Evolutionary conservation across 1,284 basidiomycete species (phyloP).

Genomic region (Naganishia albida): DNA sequence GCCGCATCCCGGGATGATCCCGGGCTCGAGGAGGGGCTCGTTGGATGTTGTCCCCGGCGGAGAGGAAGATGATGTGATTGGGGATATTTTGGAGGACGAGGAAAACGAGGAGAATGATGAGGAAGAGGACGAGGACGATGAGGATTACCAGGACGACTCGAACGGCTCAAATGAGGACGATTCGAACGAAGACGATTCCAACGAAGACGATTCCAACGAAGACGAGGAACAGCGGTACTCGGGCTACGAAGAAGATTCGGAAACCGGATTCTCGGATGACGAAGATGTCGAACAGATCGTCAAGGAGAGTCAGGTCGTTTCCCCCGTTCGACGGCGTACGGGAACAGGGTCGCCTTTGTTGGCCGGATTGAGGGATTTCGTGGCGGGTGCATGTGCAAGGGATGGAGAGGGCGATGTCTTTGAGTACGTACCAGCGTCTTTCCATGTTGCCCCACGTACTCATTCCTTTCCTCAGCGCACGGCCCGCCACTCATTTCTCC

Average conservation of each 20-base stretch:
- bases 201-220: constrained; percentile 19
- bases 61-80: constrained; percentile 8
- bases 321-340: background rate
- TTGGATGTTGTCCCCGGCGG: background rate
- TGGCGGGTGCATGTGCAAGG: background rate
- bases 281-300: constrained; percentile 6
- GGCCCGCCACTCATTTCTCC: constrained; percentile 6
- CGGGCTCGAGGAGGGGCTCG: constrained; percentile 2
- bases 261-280: constrained; percentile 30
- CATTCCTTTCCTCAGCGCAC: too few relatives aligned
- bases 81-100: constrained; percentile 9
- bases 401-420: background rate
- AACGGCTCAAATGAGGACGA: constrained; percentile 14
- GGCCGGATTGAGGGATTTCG: background rate
- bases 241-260: constrained; percentile 33
- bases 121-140: constrained; percentile 12
- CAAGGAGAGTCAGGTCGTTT: constrained; percentile 23
- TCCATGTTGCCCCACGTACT: background rate
- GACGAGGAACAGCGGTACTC: constrained; percentile 16
- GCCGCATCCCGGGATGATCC: background rate
- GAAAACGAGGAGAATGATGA: constrained; percentile 3
- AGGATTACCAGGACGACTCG: constrained; percentile 4
- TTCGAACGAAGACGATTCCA: constrained; percentile 11
- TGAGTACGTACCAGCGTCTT: background rate
- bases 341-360: too few relatives aligned